A percentile compares a stretch with the other conserved stretches of the same genome.
These are phyloP conservation scores for Polychytrium aggregatum DNA, from an alignment of 192 early-diverging fungal species.

Conservation along the genomic window DNA sequence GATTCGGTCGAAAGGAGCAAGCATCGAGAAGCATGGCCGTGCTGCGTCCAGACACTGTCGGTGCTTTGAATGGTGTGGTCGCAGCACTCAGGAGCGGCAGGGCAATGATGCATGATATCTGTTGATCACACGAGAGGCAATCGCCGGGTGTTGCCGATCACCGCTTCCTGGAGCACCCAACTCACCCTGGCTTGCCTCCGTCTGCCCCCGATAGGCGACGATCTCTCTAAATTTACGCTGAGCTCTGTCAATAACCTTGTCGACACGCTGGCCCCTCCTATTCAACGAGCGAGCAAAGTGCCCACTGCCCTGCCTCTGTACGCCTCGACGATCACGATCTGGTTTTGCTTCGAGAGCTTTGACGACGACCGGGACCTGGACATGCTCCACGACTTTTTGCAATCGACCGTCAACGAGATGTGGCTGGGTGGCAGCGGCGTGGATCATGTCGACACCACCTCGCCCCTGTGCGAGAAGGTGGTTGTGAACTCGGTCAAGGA, in stretches of 20 bases:
- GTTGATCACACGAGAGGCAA: too few relatives aligned
- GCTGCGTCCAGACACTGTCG: too few relatives aligned
- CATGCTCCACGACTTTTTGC: slow-evolving; percentile 30
- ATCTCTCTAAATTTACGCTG: slow-evolving; percentile 22
- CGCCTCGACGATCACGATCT: slow-evolving; percentile 20
- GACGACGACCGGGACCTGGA: slow-evolving; percentile 10
- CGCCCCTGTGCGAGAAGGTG: slow-evolving; percentile 16
- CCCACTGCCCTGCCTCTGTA: slow-evolving; percentile 6
- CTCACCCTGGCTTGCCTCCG: background rate
- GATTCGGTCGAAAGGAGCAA: too few relatives aligned
- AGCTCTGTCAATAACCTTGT: slow-evolving; percentile 20
- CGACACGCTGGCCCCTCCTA: slow-evolving; percentile 33
- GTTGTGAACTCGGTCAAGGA: slow-evolving; percentile 28
- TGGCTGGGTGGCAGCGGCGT: slow-evolving; percentile 9
- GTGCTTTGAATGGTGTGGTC: too few relatives aligned
- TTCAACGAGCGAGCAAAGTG: slow-evolving; percentile 3
- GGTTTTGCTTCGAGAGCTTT: slow-evolving; percentile 20
- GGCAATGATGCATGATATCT: too few relatives aligned
- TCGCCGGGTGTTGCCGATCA: too few relatives aligned
- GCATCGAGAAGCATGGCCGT: too few relatives aligned
- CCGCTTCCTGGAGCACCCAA: too few relatives aligned
- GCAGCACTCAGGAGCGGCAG: too few relatives aligned
- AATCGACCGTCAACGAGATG: slow-evolving; percentile 23
- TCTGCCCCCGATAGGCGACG: slow-evolving; percentile 9
- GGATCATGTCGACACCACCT: too few relatives aligned